A percentile compares a stretch with the other conserved stretches of the same genome.
Evolutionary conservation across 352 stramenopile genomes (phyloP).

Genomic region (Globisporangium solare): DNA sequence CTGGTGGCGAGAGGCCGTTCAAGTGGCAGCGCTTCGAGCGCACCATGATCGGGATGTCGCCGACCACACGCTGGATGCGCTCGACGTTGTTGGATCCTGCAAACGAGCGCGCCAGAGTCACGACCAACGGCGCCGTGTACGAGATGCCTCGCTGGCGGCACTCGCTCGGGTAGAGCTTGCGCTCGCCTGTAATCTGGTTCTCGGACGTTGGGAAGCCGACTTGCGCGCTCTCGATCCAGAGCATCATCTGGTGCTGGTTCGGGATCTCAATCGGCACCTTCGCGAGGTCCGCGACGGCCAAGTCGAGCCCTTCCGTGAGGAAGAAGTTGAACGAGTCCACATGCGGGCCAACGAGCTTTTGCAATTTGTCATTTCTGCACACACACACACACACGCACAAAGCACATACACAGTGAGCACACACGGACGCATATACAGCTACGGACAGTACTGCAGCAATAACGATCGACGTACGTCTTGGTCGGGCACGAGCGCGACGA

Average conservation of each 20-base stretch:
- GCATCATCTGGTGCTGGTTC: constrained; percentile 74
- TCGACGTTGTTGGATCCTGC: constrained; percentile 77
- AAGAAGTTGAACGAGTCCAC: constrained; percentile 99
- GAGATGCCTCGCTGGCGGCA: constrained; percentile 95
- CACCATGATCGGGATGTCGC: constrained; percentile 98
- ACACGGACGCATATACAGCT: neutral
- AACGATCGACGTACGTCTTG: constrained; percentile 41
- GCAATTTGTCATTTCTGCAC: constrained; percentile 70
- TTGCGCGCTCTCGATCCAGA: constrained; percentile 94
- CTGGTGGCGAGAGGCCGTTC: constrained; percentile 65
- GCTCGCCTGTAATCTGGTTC: constrained; percentile 81
- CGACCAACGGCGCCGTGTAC: constrained; percentile 94
- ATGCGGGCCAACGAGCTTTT: constrained; percentile 94
- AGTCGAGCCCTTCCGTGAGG: constrained; percentile 91
- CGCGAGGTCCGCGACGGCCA: constrained; percentile 90
- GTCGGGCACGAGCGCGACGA: constrained; percentile 62
- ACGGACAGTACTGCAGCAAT: neutral
- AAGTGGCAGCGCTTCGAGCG: constrained; percentile 96
- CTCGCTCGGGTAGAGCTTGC: constrained; percentile 90
- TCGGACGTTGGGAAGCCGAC: constrained; percentile 86
- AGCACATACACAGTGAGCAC: neutral
- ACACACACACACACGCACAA: neutral
- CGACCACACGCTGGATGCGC: constrained; percentile 85
- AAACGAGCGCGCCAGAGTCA: constrained; percentile 87
- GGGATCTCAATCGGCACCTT: constrained; percentile 89